Evolutionary conservation across 371 early-diverging fungal genomes (phyloP), one percentile per base, ranked within the genome.

Genomic region (Mucor circinelloides): DNA sequence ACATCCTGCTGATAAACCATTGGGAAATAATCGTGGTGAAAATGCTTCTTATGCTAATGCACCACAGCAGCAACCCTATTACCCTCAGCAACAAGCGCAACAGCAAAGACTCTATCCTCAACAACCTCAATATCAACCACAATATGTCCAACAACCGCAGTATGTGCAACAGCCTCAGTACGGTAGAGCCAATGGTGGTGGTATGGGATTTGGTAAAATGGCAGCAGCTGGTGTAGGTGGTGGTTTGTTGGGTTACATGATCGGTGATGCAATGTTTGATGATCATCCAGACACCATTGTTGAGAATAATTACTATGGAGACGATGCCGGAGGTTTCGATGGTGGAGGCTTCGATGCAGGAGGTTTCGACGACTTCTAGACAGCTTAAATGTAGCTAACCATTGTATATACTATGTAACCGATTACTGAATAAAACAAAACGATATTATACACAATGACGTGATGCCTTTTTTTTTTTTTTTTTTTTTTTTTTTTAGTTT

Each of bases 171-270:
- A 48, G 17, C 64, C 68, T 63, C 48, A 69, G 12, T 50, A 55
- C 25, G 66, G 64, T 28, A 64, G 75, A 55, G 28, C 23, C 36
- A 52, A n/a, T 44, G 63, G 63, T 4, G 57, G 64, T 46, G 60
- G 48, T 2, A 40, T 50, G 28, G 69, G 74, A 12, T 65, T 69
- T 63, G 78, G 70, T 34, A 69, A 59, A 17, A 71, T 77, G 58
- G 81, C 77, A 27, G 75, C 72, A 9, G 62, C 72, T 9, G 83
- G 83, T 59, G 48, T 78, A 5, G 83, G 81, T 23, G 80, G 78
- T 40, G 78, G 79, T 54, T 58, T 77, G 10, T 42, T 76, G 15
- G 83, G 83, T 59, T 71, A 64, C 57, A 60, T 80, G 67, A 56
- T 74, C 28, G 83, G 78, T 21, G 79, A 78, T 59, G 76, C 73